Evolutionary conservation across 306 rosid genomes (phyloP).

Genomic region (Phaseolus lunatus): DNA sequence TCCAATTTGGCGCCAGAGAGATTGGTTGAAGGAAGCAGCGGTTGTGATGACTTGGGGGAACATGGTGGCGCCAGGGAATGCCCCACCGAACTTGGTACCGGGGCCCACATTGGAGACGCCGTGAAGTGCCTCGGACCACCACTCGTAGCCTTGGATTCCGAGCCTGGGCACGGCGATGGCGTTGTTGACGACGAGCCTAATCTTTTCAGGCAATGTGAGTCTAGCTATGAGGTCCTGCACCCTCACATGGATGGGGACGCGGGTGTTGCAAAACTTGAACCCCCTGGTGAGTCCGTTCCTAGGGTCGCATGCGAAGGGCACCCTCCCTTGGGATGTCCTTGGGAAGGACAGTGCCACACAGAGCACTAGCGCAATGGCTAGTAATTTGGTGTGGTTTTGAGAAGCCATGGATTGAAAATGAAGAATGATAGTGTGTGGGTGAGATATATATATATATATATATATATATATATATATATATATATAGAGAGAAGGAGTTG

Average conservation of each 20-base stretch:
- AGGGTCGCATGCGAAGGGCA: conserved; percentile 87
- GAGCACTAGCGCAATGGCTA: neutral
- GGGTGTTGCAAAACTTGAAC: conserved; percentile 58
- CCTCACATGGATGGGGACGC: conserved; percentile 58
- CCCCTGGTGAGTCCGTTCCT: conserved; percentile 59
- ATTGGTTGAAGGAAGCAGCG: conserved; percentile 90
- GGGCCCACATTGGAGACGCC: conserved; percentile 98
- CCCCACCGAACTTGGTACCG: conserved; percentile 81
- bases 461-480: too few relatives aligned
- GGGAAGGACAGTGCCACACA: neutral
- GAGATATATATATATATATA: conserved; percentile 36
- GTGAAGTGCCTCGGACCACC: conserved; percentile 70
- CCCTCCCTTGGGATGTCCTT: conserved; percentile 45
- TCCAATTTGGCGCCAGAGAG: conserved; percentile 86
- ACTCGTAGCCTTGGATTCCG: conserved; percentile 83
- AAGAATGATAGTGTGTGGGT: neutral
- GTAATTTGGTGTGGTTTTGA: neutral
- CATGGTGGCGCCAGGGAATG: conserved; percentile 82
- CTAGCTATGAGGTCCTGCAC: conserved; percentile 79
- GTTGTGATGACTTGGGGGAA: conserved; percentile 98
- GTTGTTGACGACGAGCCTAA: conserved; percentile 78
- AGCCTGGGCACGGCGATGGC: conserved; percentile 76
- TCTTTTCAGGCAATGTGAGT: conserved; percentile 78
- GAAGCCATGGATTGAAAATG: conserved; percentile 27
- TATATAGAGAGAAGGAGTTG: conserved; percentile 50